Percentiles rank a stretch among this genome's conserved stretches.
These are phyloP conservation scores for Taiozyma onychis DNA, from an alignment of 1,139 yeast genomes.

Conservation along the genomic window DNA sequence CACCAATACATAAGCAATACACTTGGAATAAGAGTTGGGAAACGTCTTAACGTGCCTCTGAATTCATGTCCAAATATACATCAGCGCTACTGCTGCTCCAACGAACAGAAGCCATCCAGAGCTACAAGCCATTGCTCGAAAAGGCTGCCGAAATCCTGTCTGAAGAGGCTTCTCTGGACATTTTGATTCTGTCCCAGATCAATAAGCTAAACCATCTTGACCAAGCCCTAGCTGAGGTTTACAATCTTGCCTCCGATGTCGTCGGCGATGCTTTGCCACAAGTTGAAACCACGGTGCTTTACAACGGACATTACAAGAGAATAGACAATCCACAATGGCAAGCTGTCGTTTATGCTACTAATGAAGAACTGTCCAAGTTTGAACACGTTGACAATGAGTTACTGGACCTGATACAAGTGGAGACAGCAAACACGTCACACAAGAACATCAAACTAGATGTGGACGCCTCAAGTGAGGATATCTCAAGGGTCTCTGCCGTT, in stretches of 20 bases:
- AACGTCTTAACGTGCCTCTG: neutral
- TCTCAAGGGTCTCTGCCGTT: conserved; percentile 47
- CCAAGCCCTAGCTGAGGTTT: conserved; percentile 16
- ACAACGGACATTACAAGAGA: conserved; percentile 19
- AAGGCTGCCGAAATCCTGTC: conserved; percentile 7
- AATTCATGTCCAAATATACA: conserved; percentile 1
- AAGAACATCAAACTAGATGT: conserved; percentile 5
- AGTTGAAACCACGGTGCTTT: conserved; percentile 15
- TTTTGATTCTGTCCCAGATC: conserved; percentile 12
- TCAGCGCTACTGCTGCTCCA: conserved; percentile 14
- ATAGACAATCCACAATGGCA: conserved; percentile 16
- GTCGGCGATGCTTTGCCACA: conserved; percentile 6
- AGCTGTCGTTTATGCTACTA: conserved; percentile 8
- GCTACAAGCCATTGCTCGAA: conserved; percentile 17
- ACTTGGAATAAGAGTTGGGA: neutral
- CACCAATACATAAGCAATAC: no score
- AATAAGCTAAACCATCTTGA: conserved; percentile 17
- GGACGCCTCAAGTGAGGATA: conserved; percentile 20
- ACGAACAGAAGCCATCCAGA: conserved; percentile 11
- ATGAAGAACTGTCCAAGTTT: conserved; percentile 7
- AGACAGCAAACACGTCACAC: conserved; percentile 6
- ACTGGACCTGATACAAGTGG: conserved; percentile 7
- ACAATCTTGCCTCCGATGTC: conserved; percentile 14
- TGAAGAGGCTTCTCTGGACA: conserved; percentile 14
- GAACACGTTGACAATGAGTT: conserved; percentile 8